Evolutionary conservation across 2,329 filamentous ascomycete species (phyloP).

Genomic region (Paraphaeosphaeria sporulosa): DNA sequence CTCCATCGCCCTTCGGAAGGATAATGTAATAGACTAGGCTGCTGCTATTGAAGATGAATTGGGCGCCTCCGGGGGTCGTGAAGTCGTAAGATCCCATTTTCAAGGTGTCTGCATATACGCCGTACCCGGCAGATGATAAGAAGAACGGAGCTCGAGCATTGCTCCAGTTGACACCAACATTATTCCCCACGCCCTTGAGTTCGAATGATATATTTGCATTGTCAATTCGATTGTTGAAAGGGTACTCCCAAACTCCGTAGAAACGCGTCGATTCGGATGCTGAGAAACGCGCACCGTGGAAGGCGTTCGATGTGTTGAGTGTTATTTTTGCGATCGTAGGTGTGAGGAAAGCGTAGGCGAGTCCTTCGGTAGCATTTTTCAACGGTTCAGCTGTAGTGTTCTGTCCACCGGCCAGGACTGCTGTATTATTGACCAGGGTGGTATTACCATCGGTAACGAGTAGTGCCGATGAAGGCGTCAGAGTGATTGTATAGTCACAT

Average conservation of each 20-base stretch:
- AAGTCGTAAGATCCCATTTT: constrained; percentile 44
- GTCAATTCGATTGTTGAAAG: constrained; percentile 29
- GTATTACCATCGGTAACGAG: constrained; percentile 25
- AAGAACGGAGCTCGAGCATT: constrained; percentile 49
- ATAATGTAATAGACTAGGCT: constrained; percentile 43
- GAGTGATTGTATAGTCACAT: constrained; percentile 19
- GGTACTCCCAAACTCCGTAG: constrained; percentile 41
- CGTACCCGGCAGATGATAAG: constrained; percentile 41
- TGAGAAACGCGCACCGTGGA: constrained; percentile 31
- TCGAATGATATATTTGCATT: constrained; percentile 35
- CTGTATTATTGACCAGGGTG: constrained; percentile 28
- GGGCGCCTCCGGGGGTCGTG: constrained; percentile 26
- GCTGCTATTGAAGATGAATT: constrained; percentile 41
- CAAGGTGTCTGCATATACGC: constrained; percentile 44
- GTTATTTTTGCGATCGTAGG: constrained; percentile 32
- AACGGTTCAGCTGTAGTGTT: constrained; percentile 23
- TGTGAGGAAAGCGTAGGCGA: constrained; percentile 27
- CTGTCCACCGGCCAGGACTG: constrained; percentile 24
- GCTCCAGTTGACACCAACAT: constrained; percentile 43
- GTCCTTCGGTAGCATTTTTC: constrained; percentile 20
- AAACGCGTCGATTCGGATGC: constrained; percentile 18
- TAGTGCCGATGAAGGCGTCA: constrained; percentile 22
- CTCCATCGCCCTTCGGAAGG: constrained; percentile 21
- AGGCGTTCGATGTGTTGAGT: constrained; percentile 27
- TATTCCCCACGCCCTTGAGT: constrained; percentile 38